Percentiles rank a stretch among this genome's conserved stretches.
These are phyloP conservation scores for Collybia nuda DNA, from an alignment of 768 basidiomycete genomes.

Conservation along the genomic window DNA sequence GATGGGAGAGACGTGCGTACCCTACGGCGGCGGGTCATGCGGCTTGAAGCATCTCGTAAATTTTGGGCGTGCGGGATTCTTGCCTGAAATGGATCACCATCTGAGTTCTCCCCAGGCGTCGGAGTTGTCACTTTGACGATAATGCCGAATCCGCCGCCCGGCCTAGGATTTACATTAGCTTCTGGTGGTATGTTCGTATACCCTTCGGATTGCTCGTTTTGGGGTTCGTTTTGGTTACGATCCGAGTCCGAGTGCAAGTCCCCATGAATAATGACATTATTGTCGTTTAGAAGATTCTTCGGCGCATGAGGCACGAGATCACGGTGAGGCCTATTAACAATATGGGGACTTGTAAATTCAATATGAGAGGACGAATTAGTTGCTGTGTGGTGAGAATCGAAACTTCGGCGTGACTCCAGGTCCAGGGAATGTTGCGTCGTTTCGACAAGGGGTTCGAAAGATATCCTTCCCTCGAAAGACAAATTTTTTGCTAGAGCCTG, in stretches of 20 bases:
- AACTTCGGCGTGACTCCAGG: constrained; percentile 40
- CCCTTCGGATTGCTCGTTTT: neutral
- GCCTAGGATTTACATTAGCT: constrained; percentile 8
- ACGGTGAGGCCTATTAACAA: neutral
- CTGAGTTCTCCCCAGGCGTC: constrained; percentile 2
- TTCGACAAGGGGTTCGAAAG: constrained; percentile 58
- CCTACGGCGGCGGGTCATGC: constrained; percentile 25
- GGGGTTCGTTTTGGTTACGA: neutral
- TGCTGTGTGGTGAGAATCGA: constrained; percentile 31
- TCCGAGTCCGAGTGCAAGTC: constrained; percentile 6
- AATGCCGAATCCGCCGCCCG: constrained; percentile 6
- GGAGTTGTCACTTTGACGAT: constrained; percentile 10
- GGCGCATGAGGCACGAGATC: constrained; percentile 2
- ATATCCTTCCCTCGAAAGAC: constrained; percentile 48
- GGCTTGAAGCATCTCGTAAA: constrained; percentile 34
- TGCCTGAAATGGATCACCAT: constrained; percentile 1
- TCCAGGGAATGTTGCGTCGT: constrained; percentile 47
- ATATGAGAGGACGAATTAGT: constrained; percentile 13
- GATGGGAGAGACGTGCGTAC: constrained; percentile 25
- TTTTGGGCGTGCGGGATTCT: constrained; percentile 11
- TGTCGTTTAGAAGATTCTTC: neutral
- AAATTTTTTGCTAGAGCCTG: constrained; percentile 37
- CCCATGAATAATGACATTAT: neutral
- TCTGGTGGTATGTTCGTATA: constrained; percentile 1
- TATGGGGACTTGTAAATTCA: constrained; percentile 13